phyloP scores from a whole-genome alignment of 1,284 basidiomycete species.

The Waitea zeae region DNA sequence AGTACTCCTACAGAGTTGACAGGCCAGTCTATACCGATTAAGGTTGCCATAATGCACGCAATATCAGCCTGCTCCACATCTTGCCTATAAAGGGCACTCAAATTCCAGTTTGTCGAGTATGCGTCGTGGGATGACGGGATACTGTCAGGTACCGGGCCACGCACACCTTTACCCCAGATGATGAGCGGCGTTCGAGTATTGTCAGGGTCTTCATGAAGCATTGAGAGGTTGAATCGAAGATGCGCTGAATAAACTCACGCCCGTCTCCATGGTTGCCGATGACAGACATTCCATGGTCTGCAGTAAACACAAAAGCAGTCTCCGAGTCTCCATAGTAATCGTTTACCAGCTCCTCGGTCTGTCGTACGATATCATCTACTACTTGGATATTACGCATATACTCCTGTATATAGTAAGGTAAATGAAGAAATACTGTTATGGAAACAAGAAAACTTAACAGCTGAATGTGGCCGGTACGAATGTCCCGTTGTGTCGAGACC shows the following conservation, averaged over 20 bases:
- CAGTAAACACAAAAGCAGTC: constrained; percentile 74
- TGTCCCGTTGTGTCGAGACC: constrained; percentile 84
- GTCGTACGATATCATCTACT: constrained; percentile 63
- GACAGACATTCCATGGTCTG: constrained; percentile 83
- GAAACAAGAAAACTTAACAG: constrained; percentile 18
- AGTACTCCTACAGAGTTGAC: constrained; percentile 63
- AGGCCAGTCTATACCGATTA: constrained; percentile 59
- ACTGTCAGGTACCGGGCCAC: constrained; percentile 41
- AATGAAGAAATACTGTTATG: constrained; percentile 4
- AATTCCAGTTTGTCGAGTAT: constrained; percentile 48
- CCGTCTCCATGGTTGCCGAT: constrained; percentile 88
- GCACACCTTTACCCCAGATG: constrained; percentile 70
- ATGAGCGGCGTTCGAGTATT: constrained; percentile 77
- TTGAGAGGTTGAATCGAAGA: constrained; percentile 2
- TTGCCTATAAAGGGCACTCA: constrained; percentile 36
- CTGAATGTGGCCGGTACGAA: constrained; percentile 72
- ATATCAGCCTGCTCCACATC: constrained; percentile 82
- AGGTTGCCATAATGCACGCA: constrained; percentile 59
- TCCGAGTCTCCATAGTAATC: constrained; percentile 53
- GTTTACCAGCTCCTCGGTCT: constrained; percentile 44
- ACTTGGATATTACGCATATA: constrained; percentile 77
- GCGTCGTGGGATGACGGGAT: constrained; percentile 44
- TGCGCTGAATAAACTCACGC: constrained; percentile 23
- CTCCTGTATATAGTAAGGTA: constrained; percentile 26
- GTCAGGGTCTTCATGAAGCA: constrained; percentile 47